Percentiles rank a stretch among this genome's conserved stretches.
Conservation (phyloP, 371 early-diverging fungal genomes). For the Nematocida displodere region DNA sequence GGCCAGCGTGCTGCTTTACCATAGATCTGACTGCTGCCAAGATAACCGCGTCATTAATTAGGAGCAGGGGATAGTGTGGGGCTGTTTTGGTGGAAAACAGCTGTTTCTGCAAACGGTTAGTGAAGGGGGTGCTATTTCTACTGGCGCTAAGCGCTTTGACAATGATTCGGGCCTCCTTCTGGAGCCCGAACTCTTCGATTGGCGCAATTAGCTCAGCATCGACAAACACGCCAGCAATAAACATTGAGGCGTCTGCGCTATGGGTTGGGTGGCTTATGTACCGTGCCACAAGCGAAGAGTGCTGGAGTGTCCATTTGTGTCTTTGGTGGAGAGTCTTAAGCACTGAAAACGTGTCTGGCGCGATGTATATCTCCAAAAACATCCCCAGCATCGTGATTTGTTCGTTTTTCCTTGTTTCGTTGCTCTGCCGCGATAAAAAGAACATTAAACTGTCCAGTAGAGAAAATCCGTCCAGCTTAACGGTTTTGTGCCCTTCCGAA, state of each 20-base stretch:
- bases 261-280: neutral
- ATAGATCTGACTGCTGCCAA: no score
- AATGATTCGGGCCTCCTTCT: neutral
- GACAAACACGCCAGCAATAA: neutral
- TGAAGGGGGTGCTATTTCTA: no score
- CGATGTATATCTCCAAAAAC: neutral
- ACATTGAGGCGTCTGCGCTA: neutral
- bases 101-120: no score
- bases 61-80: no score
- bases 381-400: neutral
- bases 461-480: neutral
- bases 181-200: neutral
- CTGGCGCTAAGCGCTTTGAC: no score
- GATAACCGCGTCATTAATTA: no score
- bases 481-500: neutral
- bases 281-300: neutral
- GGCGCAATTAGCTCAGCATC: neutral
- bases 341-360: neutral
- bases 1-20: no score
- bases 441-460: neutral
- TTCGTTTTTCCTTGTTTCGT: neutral
- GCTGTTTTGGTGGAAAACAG: no score
- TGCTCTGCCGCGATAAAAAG: neutral
- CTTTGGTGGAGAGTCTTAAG: neutral
- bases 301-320: neutral